A percentile compares a stretch with the other conserved stretches of the same genome.
These are phyloP conservation scores for Microdochium nivale DNA, from an alignment of 2,329 filamentous ascomycete species.

Conservation along the genomic window DNA sequence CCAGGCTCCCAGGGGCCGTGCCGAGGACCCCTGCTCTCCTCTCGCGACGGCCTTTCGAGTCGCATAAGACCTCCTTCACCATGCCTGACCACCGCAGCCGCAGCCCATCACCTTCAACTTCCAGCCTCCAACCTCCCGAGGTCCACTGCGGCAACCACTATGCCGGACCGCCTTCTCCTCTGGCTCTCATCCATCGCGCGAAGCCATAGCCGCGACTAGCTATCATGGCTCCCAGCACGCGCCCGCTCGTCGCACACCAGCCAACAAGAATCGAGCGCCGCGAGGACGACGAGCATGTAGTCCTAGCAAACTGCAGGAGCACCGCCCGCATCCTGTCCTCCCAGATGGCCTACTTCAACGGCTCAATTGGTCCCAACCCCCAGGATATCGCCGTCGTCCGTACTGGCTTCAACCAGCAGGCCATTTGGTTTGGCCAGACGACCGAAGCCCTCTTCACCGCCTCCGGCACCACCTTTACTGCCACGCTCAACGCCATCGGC, in stretches of 20 bases:
- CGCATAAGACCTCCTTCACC: too few species aligned
- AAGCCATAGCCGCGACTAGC: too few species aligned
- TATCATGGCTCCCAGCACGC: not conserved
- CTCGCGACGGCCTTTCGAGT: too few species aligned
- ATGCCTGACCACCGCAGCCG: too few species aligned
- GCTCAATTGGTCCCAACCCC: constrained; percentile 8
- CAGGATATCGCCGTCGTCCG: constrained; percentile 17
- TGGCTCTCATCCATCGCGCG: too few species aligned
- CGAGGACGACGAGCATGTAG: constrained; percentile 11
- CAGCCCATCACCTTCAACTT: too few species aligned
- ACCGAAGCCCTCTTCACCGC: constrained; percentile 17
- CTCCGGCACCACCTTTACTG: constrained; percentile 18
- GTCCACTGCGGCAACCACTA: too few species aligned
- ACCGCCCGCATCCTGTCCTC: constrained; percentile 14
- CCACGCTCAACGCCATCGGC: constrained; percentile 16
- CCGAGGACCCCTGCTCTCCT: too few species aligned
- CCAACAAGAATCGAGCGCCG: not conserved
- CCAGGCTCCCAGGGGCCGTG: too few species aligned
- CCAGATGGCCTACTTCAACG: constrained; percentile 21
- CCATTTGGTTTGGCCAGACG: constrained; percentile 17
- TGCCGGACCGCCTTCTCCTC: too few species aligned
- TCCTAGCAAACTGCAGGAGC: constrained; percentile 20
- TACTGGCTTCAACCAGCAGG: constrained; percentile 12
- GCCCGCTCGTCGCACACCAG: not conserved
- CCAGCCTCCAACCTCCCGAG: too few species aligned